A percentile compares a stretch with the other conserved stretches of the same genome.
Conservation (phyloP, 2,329 filamentous ascomycete species). For the Nemania sp. region DNA sequence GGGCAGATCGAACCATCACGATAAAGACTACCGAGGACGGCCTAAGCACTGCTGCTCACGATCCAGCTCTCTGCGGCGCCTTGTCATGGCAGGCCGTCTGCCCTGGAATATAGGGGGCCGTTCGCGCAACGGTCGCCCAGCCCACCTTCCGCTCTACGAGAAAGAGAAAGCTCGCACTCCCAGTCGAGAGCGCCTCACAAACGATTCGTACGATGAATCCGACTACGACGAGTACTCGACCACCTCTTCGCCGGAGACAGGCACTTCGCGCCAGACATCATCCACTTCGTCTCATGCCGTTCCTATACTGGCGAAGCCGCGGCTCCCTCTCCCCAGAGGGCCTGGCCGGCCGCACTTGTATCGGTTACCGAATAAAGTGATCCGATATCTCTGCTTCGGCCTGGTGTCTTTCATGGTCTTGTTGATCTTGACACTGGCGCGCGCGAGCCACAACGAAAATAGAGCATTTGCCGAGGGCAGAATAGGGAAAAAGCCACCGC, state of each 20-base stretch:
- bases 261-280: slow-evolving; percentile 58
- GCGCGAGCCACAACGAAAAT: slow-evolving; percentile 73
- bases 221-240: slow-evolving; percentile 46
- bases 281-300: slow-evolving; percentile 46
- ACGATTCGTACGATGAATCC: slow-evolving; percentile 52
- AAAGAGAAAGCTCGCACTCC: slow-evolving; percentile 48
- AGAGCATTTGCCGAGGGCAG: slow-evolving; percentile 60
- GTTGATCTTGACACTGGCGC: slow-evolving; percentile 75
- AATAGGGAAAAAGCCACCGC: slow-evolving; percentile 50
- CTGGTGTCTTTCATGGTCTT: slow-evolving; percentile 71
- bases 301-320: slow-evolving; percentile 47
- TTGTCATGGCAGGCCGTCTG: slow-evolving; percentile 52
- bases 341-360: slow-evolving; percentile 51
- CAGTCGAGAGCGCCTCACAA: slow-evolving; percentile 56
- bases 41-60: too few species aligned
- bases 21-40: too few species aligned
- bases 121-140: slow-evolving; percentile 47
- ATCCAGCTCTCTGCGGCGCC: slow-evolving; percentile 17
- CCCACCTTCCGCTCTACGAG: slow-evolving; percentile 55
- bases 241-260: slow-evolving; percentile 50
- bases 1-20: too few species aligned
- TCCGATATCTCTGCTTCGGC: slow-evolving; percentile 75
- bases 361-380: slow-evolving; percentile 70
- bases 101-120: slow-evolving; percentile 52
- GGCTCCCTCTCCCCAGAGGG: slow-evolving; percentile 38